A percentile compares a stretch with the other conserved stretches of the same genome.
phyloP scores from a whole-genome alignment of 208 protist genomes.

The Trichomonas tenax region DNA sequence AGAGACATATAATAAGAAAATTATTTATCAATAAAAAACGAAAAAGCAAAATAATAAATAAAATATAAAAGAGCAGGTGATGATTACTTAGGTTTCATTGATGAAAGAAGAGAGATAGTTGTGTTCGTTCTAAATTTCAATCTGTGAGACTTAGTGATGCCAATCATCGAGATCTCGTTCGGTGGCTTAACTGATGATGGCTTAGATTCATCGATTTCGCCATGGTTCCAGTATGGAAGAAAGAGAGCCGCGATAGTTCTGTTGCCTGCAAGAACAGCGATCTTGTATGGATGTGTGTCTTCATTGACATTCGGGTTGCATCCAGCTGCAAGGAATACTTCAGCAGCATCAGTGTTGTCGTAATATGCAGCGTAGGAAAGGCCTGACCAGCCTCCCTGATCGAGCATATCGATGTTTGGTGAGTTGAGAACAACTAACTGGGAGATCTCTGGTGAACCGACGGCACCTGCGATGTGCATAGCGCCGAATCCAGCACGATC shows the following conservation, averaged over 20 bases:
- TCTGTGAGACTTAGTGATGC: neutral
- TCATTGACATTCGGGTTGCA: neutral
- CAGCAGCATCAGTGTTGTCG: neutral
- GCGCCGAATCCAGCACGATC: neutral
- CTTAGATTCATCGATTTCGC: neutral
- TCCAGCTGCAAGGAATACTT: neutral
- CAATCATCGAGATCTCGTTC: neutral
- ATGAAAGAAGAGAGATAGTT: neutral
- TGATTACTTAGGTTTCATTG: neutral
- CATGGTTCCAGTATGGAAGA: neutral
- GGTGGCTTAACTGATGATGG: neutral
- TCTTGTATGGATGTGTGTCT: neutral
- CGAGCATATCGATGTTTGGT: neutral
- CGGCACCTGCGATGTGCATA: neutral
- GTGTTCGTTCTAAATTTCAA: neutral
- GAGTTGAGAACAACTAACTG: neutral
- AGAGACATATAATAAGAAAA: no score
- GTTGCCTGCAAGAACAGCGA: neutral
- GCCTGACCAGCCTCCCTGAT: neutral
- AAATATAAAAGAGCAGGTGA: no score
- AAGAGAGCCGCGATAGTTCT: neutral
- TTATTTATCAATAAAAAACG: no score
- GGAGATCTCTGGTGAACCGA: neutral
- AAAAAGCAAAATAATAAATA: no score
- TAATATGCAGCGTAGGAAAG: neutral